phyloP scores from a whole-genome alignment of 805 yeast species.

The Saccharomycopsis sp. region DNA sequence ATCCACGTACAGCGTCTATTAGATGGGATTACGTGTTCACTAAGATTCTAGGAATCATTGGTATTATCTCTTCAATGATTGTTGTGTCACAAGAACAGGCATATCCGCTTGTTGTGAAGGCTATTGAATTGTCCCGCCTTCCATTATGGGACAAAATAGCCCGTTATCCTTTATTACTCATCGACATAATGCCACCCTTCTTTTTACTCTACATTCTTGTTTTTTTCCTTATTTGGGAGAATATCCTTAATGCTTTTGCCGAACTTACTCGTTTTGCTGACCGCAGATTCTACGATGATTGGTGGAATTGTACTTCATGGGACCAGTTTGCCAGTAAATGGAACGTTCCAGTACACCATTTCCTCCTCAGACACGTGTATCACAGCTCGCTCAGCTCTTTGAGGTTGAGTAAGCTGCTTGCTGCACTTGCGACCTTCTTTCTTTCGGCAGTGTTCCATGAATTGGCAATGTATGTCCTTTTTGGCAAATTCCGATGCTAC shows the following conservation, averaged over 20 bases:
- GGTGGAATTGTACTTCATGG: conserved; percentile 98
- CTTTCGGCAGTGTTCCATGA: conserved; percentile 85
- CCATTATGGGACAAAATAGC: conserved; percentile 40
- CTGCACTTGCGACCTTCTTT: conserved; percentile 72
- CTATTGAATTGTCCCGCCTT: conserved; percentile 44
- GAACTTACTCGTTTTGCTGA: conserved; percentile 85
- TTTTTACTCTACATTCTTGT: conserved; percentile 65
- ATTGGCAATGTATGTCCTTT: conserved; percentile 84
- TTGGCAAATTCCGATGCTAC: conserved; percentile 74
- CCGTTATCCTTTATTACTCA: conserved; percentile 50
- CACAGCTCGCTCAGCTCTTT: conserved; percentile 81
- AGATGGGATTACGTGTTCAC: conserved; percentile 63
- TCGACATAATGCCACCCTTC: conserved; percentile 79
- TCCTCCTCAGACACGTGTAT: conserved; percentile 86
- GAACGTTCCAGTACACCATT: conserved; percentile 91
- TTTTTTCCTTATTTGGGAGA: conserved; percentile 93
- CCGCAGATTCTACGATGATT: conserved; percentile 87
- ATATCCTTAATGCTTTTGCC: conserved; percentile 82
- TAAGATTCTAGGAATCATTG: conserved; percentile 77
- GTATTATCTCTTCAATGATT: conserved; percentile 79
- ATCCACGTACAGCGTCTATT: conserved; percentile 66
- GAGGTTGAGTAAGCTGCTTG: conserved; percentile 54
- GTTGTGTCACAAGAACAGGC: conserved; percentile 66
- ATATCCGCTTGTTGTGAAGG: conserved; percentile 65
- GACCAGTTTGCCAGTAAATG: conserved; percentile 88